Base-by-base conservation (phyloP, 2,329 filamentous ascomycete genomes). In the Talaromyces sp. region DNA sequence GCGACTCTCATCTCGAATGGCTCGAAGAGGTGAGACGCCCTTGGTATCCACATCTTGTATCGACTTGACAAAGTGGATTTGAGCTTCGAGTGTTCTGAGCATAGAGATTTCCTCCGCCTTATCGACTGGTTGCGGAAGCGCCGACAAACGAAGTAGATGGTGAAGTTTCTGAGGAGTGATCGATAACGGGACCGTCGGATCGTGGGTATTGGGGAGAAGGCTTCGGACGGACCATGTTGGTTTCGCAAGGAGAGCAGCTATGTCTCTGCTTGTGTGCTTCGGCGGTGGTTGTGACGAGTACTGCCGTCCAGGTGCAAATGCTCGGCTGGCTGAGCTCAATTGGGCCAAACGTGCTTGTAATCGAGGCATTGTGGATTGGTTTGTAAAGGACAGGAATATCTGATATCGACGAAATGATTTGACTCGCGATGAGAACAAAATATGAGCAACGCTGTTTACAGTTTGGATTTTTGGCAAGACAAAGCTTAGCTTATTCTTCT, bases 11-110 rank as follows among this genome's bases (percentile, higher is more conserved):
- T 97, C 93, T 55, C 90, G 84, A 58, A 97, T 87, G 45, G 87
- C 87, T 53, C 84, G 81, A 43, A 99, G 75, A 0, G 94, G 92
- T 57, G 85, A 80, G 0, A 97, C 79, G 3, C 82, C 85, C 0
- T 79, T 75, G 0, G 90, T 92, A 70, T 96, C 83, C 51, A 96
- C 87, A 45, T 81, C 78, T 68, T 96, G 92, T 19, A 97, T 86
- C 62, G 91, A 84, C 61, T 84, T 86, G n/a, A 97, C 91, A 69
- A 99, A 99, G 67, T 89, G 87, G 0, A 99, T 82, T 70, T 99
- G 94, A 33, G 88, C 85, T 54, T 86, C 81, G 1, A 99, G 81
- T 1, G 87, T 92, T 21, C 81, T 70, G 3, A 96, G 81, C 84
- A 96, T 90, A 25, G 79, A 75, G 0, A 77, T 67, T 70, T 96